Evolutionary conservation across 2,329 filamentous ascomycete genomes (phyloP), one percentile per base, ranked within the genome.

Genomic region (Ramularia collo-cygni): DNA sequence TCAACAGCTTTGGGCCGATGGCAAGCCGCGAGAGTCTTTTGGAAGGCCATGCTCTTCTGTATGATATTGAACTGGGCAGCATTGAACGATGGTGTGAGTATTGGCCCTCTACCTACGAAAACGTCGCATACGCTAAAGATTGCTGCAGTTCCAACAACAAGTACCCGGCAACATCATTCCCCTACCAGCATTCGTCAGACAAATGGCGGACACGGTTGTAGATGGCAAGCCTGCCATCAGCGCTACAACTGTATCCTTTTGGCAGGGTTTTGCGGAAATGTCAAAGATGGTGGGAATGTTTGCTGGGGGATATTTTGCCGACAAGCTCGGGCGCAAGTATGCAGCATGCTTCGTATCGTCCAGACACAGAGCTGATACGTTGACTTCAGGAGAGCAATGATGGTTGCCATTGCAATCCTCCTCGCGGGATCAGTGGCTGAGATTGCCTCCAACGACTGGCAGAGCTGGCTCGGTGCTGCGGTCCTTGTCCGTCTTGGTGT

Each of bases 61-160:
- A 38, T 47, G 40, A 41, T 47, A 8, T 35, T 47, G 8, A 47
- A 47, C 14, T 47, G 45, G 45, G 45, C 45, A n/a, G 45, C 45
- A 9, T 35, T 47, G 16, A 47, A 47, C n/a, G 45, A 47, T 18
- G 45, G 45, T n/a, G 31, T 33, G 19, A 12, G 31, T n/a, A 19
- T 2, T 18, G 14, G n/a, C 19, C 31, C 14, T 31, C 19, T 19
- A 16, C 32, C 2, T 31, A 5, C 31, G 16, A 18, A 17, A 12
- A 33, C 17, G 8, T 14, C 14, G 10, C 21, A 21, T 26, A 24
- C 4, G n/a, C 35, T 43, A 19, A 37, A 15, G 5, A 37, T 15
- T 27, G 6, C 17, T 6, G n/a, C 16, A 33, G 35, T 47, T 47
- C 36, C 45, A 47, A 32, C 45, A 47, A 37, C 45, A 47, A 40